phyloP scores from a whole-genome alignment of 129 eudicot genomes.

The Mikania micrantha region DNA sequence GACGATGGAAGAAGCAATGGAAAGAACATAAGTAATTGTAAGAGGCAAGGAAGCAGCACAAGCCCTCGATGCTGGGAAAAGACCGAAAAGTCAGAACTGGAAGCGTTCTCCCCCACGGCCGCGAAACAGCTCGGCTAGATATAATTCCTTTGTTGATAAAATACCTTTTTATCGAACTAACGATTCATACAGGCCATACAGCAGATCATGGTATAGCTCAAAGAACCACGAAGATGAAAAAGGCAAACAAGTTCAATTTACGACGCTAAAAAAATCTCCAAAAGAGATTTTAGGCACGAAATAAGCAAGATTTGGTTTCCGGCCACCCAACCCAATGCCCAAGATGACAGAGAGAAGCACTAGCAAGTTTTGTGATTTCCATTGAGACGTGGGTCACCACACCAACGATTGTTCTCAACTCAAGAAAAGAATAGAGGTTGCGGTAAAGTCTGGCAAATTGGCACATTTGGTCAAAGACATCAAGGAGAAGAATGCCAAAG shows the following conservation, averaged over 20 bases:
- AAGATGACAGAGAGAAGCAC: background rate
- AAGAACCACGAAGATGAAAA: background rate
- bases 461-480: background rate
- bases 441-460: background rate
- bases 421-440: too few species aligned
- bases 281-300: too few species aligned
- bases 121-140: background rate
- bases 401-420: background rate
- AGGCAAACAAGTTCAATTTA: background rate
- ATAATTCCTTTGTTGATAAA: background rate
- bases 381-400: background rate
- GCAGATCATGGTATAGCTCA: background rate
- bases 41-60: background rate
- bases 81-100: too few species aligned
- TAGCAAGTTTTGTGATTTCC: background rate
- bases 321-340: background rate
- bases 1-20: background rate
- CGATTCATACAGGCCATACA: too few species aligned
- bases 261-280: background rate
- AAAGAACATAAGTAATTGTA: background rate
- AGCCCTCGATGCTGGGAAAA: background rate
- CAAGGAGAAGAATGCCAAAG: background rate
- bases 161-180: background rate
- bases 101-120: background rate
- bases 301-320: too few species aligned